A percentile compares a stretch with the other conserved stretches of the same genome.
Conservation (phyloP, 345 rosid species). For the Iberis pinnata region DNA sequence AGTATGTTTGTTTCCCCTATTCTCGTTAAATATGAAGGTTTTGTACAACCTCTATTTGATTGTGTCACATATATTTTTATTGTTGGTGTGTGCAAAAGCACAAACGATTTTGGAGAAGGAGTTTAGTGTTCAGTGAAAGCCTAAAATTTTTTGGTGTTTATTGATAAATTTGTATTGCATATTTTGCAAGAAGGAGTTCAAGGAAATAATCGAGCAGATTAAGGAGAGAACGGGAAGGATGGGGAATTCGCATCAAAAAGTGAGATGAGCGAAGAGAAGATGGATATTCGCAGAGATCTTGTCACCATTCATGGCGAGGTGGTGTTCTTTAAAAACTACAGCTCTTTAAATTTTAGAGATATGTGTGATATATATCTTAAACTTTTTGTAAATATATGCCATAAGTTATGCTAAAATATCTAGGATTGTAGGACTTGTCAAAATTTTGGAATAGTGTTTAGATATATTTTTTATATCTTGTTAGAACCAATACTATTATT, state of each 20-base stretch:
- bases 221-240: constrained; percentile 47
- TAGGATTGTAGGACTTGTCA: constrained; percentile 53
- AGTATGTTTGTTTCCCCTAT: too few relatives aligned
- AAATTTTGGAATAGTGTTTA: constrained; percentile 84
- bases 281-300: constrained; percentile 85
- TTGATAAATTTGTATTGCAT: too few relatives aligned
- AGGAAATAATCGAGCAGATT: constrained; percentile 60
- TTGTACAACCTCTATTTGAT: too few relatives aligned
- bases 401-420: constrained; percentile 12
- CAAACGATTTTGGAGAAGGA: too few relatives aligned
- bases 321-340: constrained; percentile 89
- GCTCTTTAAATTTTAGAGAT: constrained; percentile 93
- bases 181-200: constrained; percentile 49
- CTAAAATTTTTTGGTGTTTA: background rate
- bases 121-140: too few relatives aligned
- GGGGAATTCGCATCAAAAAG: constrained; percentile 54
- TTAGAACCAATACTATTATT: too few relatives aligned
- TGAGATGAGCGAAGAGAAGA: constrained; percentile 80
- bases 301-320: constrained; percentile 91
- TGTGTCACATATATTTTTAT: too few relatives aligned
- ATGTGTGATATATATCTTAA: background rate
- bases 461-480: too few relatives aligned
- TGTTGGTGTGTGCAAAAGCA: too few relatives aligned
- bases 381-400: background rate
- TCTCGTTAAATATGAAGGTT: too few relatives aligned